phyloP scores from a whole-genome alignment of 768 basidiomycete species.

The Hebeloma cylindrosporum region DNA sequence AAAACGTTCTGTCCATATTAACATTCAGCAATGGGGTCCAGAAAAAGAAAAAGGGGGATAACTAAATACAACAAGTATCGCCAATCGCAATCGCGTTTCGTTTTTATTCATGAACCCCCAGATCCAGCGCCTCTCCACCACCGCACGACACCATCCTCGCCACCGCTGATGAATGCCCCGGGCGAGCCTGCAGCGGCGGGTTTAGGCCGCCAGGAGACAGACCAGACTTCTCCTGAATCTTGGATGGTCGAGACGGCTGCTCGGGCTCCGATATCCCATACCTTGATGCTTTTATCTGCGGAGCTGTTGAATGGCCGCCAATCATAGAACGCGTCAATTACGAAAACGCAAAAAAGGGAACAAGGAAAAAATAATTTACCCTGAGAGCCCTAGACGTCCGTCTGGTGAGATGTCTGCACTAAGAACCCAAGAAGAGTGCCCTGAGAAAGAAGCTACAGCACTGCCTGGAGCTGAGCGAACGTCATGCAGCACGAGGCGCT shows the following conservation, averaged over 20 bases:
- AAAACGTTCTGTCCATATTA: no score
- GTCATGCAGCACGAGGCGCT: constrained; percentile 87
- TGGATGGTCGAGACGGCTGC: constrained; percentile 74
- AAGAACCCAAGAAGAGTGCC: constrained; percentile 92
- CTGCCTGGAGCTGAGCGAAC: constrained; percentile 77
- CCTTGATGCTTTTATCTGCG: constrained; percentile 81
- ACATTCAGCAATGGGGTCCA: no score
- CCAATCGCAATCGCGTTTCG: neutral
- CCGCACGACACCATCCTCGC: constrained; percentile 69
- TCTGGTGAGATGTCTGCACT: constrained; percentile 82
- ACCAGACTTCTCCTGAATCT: constrained; percentile 83
- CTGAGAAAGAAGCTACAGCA: constrained; percentile 81
- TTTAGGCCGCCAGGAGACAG: constrained; percentile 76
- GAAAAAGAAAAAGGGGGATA: no score
- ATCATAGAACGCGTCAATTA: constrained; percentile 7
- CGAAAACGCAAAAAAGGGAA: neutral
- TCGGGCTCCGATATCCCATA: constrained; percentile 82
- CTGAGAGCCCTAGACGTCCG: constrained; percentile 74
- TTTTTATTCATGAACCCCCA: constrained; percentile 14
- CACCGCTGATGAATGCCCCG: constrained; percentile 72
- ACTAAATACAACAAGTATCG: no score
- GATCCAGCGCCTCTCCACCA: constrained; percentile 79
- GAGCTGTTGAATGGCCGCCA: constrained; percentile 49
- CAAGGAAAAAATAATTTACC: constrained; percentile 46
- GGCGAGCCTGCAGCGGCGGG: constrained; percentile 52